phyloP scores from a whole-genome alignment of 208 protist genomes.

The Eutreptiella sp. region DNA sequence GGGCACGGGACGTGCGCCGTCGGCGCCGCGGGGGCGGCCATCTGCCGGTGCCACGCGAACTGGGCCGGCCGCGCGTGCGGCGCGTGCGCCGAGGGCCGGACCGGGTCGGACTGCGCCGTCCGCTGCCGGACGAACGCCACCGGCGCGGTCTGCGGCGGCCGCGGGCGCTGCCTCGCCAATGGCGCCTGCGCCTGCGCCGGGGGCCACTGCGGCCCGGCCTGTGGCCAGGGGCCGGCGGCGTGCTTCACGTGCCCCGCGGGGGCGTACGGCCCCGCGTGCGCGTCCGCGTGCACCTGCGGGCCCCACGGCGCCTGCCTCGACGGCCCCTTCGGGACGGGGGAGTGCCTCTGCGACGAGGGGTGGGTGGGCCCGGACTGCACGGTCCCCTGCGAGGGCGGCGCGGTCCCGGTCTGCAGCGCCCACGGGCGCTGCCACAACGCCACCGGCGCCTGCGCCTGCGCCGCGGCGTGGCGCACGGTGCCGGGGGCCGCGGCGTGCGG shows the following conservation, averaged over 20 bases:
- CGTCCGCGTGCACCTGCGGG: background rate
- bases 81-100: background rate
- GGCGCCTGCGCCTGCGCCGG: too few species aligned
- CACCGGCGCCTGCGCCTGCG: too few species aligned
- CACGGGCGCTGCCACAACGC: too few species aligned
- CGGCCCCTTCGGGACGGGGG: conserved; percentile 7
- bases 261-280: too few species aligned
- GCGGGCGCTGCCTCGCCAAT: background rate
- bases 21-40: background rate
- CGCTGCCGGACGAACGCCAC: conserved; percentile 3
- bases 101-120: background rate
- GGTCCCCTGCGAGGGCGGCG: background rate
- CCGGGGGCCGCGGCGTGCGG: too few species aligned
- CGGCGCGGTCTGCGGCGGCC: conserved; percentile 8
- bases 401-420: too few species aligned
- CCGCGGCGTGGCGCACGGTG: too few species aligned
- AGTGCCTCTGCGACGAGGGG: conserved; percentile 14
- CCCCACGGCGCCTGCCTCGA: conserved; percentile 16
- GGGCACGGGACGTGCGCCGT: conserved; percentile 18
- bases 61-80: conserved; percentile 1
- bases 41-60: background rate
- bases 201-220: conserved; percentile 4
- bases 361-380: conserved; percentile 21
- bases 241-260: conserved; percentile 7
- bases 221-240: background rate